Conservation (phyloP, 345 rosid genomes). For the Reutealis trisperma region DNA sequence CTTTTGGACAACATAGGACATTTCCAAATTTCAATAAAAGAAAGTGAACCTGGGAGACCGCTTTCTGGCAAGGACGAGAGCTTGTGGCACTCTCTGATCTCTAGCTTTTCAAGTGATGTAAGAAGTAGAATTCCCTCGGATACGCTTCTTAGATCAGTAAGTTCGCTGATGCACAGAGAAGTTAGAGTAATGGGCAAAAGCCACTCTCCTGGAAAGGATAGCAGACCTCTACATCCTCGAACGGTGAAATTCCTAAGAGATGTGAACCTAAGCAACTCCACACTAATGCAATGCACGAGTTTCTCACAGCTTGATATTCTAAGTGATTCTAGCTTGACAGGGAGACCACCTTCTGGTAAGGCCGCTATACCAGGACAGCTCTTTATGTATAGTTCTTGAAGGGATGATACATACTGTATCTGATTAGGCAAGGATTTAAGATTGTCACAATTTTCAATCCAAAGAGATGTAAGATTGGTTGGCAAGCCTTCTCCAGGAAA, state of each 20-base stretch:
- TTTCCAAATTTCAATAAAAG: no score
- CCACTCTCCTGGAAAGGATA: constrained; percentile 23
- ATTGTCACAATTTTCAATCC: constrained; percentile 21
- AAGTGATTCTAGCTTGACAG: constrained; percentile 20
- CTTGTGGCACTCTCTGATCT: constrained; percentile 24
- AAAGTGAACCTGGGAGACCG: no score
- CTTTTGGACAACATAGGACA: no score
- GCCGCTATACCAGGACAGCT: constrained; percentile 23
- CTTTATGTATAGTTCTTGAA: constrained; percentile 24
- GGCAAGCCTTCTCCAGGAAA: constrained; percentile 30
- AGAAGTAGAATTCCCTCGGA: constrained; percentile 27
- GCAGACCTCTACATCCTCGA: constrained; percentile 22
- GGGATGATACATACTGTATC: constrained; percentile 20
- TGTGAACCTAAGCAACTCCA: constrained; percentile 24
- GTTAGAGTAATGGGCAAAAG: constrained; percentile 28
- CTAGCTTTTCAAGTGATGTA: constrained; percentile 21
- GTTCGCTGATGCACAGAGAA: constrained; percentile 15
- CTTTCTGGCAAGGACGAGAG: constrained; percentile 27
- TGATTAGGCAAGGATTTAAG: constrained; percentile 22
- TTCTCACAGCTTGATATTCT: constrained; percentile 21
- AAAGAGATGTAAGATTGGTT: constrained; percentile 1
- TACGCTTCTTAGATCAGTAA: constrained; percentile 22
- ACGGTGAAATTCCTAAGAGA: constrained; percentile 18
- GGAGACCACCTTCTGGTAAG: constrained; percentile 35
- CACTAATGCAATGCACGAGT: constrained; percentile 8